Evolutionary conservation across 495 filamentous ascomycete genomes (phyloP).

Genomic region (Tetracladium marchalianum): DNA sequence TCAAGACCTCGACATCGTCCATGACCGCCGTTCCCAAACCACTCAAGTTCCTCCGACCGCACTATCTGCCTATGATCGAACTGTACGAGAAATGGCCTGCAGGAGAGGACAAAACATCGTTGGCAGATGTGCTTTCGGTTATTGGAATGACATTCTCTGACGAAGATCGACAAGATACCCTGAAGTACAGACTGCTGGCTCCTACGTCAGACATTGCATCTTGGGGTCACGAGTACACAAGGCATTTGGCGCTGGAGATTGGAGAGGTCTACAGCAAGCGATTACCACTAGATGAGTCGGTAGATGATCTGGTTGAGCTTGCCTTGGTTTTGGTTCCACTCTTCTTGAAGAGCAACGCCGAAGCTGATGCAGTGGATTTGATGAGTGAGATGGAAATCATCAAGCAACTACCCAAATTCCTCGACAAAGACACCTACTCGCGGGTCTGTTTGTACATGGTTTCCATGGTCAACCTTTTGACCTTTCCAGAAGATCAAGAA

Average conservation of each 20-base stretch:
- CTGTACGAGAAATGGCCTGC: slow-evolving; percentile 81
- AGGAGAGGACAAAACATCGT: slow-evolving; percentile 73
- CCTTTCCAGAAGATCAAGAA: slow-evolving; percentile 90
- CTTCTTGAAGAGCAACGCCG: slow-evolving; percentile 93
- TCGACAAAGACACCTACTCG: slow-evolving; percentile 89
- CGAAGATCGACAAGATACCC: slow-evolving; percentile 86
- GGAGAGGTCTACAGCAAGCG: slow-evolving; percentile 86
- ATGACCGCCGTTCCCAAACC: slow-evolving; percentile 99
- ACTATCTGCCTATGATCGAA: slow-evolving; percentile 78
- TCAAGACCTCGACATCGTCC: slow-evolving; percentile 96
- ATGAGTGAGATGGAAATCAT: slow-evolving; percentile 97
- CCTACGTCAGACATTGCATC: slow-evolving; percentile 88
- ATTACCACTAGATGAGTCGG: slow-evolving; percentile 43
- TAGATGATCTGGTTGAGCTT: slow-evolving; percentile 70
- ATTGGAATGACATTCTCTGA: slow-evolving; percentile 99
- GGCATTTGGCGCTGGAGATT: slow-evolving; percentile 91
- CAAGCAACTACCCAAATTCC: slow-evolving; percentile 74
- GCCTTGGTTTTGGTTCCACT: slow-evolving; percentile 80
- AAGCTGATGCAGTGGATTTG: slow-evolving; percentile 95
- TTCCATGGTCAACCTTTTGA: slow-evolving; percentile 95
- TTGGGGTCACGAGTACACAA: slow-evolving; percentile 98
- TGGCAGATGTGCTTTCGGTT: slow-evolving; percentile 94
- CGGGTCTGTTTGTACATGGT: slow-evolving; percentile 97
- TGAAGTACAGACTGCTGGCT: slow-evolving; percentile 87
- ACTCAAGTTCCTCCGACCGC: slow-evolving; percentile 92